Conservation (phyloP, 148 eudicot species). For the Nepenthes mirabilis region DNA sequence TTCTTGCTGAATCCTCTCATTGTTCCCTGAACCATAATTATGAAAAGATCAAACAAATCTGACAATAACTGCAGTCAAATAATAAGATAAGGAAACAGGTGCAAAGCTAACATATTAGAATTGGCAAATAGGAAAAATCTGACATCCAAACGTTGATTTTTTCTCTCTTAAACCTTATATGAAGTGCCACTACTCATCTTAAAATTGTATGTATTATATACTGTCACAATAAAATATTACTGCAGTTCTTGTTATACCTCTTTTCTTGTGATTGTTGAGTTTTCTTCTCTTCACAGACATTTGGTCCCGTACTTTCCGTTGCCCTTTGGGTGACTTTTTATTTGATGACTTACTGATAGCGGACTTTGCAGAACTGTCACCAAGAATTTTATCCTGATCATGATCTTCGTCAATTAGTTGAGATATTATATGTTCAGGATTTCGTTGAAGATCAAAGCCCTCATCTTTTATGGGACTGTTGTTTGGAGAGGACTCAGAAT, state of each 20-base stretch:
- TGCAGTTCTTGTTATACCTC: slow-evolving; percentile 12
- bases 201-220: neutral
- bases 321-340: neutral
- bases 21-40: slow-evolving; percentile 24
- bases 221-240: neutral
- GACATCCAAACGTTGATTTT: neutral
- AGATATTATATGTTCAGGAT: slow-evolving; percentile 5
- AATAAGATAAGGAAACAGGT: neutral
- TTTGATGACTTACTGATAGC: slow-evolving; percentile 3
- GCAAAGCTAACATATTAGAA: neutral
- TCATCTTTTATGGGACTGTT: slow-evolving; percentile 27
- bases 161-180: neutral
- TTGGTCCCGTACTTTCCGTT: slow-evolving; percentile 15
- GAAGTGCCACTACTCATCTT: neutral
- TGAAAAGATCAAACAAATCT: slow-evolving; percentile 1
- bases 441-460: slow-evolving; percentile 6
- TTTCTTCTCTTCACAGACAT: slow-evolving; percentile 39
- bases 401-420: slow-evolving; percentile 10
- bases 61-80: neutral
- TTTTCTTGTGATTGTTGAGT: slow-evolving; percentile 13
- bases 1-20: slow-evolving; percentile 13
- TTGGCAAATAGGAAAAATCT: neutral
- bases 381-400: slow-evolving; percentile 13
- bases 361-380: slow-evolving; percentile 10
- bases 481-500: slow-evolving; percentile 39